These are phyloP conservation scores for Dentipellis sp. DNA, from an alignment of 768 basidiomycete species.

Conservation along the genomic window DNA sequence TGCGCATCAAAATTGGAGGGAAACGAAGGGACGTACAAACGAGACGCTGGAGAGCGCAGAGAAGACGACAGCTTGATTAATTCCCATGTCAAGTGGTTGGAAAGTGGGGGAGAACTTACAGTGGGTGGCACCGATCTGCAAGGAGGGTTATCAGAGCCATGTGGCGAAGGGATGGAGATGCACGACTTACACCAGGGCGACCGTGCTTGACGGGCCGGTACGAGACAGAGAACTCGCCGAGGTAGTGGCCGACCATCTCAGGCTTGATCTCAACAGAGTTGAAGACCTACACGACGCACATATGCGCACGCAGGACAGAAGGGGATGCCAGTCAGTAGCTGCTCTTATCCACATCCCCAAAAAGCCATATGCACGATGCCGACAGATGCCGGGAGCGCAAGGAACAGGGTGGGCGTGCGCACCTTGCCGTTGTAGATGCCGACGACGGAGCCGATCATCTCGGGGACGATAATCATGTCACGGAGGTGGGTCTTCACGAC, in stretches of 20 bases:
- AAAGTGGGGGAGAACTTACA: conserved; percentile 40
- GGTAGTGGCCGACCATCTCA: conserved; percentile 99
- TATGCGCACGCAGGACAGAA: background rate
- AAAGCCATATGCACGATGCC: background rate
- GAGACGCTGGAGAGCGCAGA: conserved; percentile 44
- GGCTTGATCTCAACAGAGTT: conserved; percentile 99
- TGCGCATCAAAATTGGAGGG: background rate
- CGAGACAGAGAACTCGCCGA: conserved; percentile 93
- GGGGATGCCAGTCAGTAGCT: background rate
- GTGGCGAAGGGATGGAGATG: background rate
- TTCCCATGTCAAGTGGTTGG: background rate
- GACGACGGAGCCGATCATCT: conserved; percentile 98
- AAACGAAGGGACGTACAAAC: conserved; percentile 46
- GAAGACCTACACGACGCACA: conserved; percentile 54
- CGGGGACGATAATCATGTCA: conserved; percentile 99
- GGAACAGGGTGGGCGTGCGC: conserved; percentile 13
- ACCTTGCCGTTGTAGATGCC: conserved; percentile 99
- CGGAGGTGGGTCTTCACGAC: conserved; percentile 99
- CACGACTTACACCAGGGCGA: conserved; percentile 85
- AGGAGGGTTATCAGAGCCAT: conserved; percentile 7
- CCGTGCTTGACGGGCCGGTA: conserved; percentile 99
- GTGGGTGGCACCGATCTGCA: conserved; percentile 83
- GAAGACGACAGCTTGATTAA: conserved; percentile 5
- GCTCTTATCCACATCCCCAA: background rate
- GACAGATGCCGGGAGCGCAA: background rate